These are phyloP conservation scores for Aspergillus ochraceus DNA, from an alignment of 2,329 filamentous ascomycete genomes.

Conservation along the genomic window DNA sequence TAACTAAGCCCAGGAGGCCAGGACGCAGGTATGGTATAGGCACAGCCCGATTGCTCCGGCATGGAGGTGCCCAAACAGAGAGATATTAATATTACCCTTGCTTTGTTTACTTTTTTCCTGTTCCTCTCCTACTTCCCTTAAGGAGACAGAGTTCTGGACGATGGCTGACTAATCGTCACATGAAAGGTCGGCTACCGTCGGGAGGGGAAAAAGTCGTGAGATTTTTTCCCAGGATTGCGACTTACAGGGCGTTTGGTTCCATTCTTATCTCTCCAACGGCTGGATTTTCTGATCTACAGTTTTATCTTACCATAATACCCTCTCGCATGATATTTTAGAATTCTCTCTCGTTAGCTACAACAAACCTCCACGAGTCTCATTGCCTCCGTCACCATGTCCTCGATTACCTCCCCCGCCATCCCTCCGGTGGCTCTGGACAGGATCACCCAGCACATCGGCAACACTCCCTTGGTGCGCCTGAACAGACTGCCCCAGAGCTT, in stretches of 20 bases:
- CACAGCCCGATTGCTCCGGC: too few relatives aligned
- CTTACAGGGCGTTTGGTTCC: not conserved
- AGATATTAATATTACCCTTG: too few relatives aligned
- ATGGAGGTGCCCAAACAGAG: too few relatives aligned
- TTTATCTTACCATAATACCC: not conserved
- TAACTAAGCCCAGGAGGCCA: too few relatives aligned
- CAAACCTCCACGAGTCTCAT: not conserved
- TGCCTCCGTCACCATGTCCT: conserved; percentile 43
- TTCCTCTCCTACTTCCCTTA: too few relatives aligned
- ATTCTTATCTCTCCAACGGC: not conserved
- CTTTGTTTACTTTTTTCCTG: too few relatives aligned
- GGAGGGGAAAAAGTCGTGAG: conserved; percentile 18
- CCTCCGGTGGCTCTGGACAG: conserved; percentile 62
- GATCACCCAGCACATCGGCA: conserved; percentile 86
- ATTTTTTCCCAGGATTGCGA: conserved; percentile 12
- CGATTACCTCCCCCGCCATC: conserved; percentile 50
- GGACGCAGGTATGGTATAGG: too few relatives aligned
- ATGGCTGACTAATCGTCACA: not conserved
- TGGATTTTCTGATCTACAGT: not conserved
- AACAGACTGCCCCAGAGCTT: conserved; percentile 91
- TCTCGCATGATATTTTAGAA: too few relatives aligned
- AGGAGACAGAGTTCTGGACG: too few relatives aligned
- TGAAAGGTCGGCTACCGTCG: conserved; percentile 22
- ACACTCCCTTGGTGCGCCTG: conserved; percentile 90
- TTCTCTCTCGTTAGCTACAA: not conserved